phyloP scores from a whole-genome alignment of 306 rosid genomes.

The Cucurbita argyrosperma region DNA sequence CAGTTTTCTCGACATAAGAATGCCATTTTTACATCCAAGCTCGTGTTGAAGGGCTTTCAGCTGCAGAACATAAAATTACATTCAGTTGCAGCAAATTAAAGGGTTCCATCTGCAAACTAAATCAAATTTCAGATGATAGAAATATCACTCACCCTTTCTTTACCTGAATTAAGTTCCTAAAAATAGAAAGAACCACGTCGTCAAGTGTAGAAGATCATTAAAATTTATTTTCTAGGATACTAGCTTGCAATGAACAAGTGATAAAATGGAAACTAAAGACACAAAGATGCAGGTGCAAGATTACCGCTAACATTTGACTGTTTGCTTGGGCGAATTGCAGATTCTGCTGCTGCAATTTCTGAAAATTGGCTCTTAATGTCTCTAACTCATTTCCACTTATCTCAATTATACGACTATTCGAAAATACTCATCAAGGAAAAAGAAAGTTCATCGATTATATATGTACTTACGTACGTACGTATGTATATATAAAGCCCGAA shows the following conservation, averaged over 20 bases:
- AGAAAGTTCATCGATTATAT: background rate
- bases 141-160: constrained; percentile 54
- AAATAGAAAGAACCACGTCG: constrained; percentile 5
- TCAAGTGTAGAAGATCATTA: background rate
- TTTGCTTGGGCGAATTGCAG: constrained; percentile 56
- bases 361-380: constrained; percentile 37
- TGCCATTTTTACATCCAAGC: constrained; percentile 56
- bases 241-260: background rate
- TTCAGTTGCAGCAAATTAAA: background rate
- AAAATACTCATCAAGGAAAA: constrained; percentile 14
- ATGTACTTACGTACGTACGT: too few species aligned
- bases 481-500: background rate
- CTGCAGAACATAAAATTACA: constrained; percentile 26
- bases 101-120: constrained; percentile 1
- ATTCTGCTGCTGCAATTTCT: constrained; percentile 55
- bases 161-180: constrained; percentile 62
- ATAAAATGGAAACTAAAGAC: background rate
- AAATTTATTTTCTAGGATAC: background rate
- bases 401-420: constrained; percentile 41
- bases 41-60: constrained; percentile 52
- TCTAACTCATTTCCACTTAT: constrained; percentile 37
- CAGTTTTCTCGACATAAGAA: constrained; percentile 32
- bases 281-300: background rate
- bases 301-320: constrained; percentile 57
- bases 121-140: constrained; percentile 10